Conservation (phyloP, 768 basidiomycete genomes). For the Mycena vulgaris region DNA sequence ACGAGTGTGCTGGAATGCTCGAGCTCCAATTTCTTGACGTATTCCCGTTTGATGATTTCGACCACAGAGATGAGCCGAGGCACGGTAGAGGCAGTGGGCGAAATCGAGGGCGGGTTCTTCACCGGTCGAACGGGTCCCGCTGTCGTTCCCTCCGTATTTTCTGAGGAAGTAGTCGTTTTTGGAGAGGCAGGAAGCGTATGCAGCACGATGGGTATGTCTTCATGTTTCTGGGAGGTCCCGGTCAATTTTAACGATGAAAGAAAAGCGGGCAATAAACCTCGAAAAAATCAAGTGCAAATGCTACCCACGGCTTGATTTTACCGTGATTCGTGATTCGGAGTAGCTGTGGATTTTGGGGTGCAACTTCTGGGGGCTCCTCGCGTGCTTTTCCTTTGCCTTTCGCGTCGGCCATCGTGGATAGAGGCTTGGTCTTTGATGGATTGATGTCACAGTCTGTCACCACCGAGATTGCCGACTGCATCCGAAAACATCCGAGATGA, state of each 20-base stretch:
- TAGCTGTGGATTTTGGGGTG: constrained; percentile 40
- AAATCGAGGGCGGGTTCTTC: constrained; percentile 40
- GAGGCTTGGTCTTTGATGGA: neutral
- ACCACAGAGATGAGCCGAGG: constrained; percentile 83
- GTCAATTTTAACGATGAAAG: neutral
- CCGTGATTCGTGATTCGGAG: constrained; percentile 72
- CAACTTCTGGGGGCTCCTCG: constrained; percentile 12
- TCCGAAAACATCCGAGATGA: too few relatives aligned
- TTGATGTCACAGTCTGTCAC: too few relatives aligned
- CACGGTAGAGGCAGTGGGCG: constrained; percentile 57
- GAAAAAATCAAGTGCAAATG: constrained; percentile 68
- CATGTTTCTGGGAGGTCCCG: constrained; percentile 57
- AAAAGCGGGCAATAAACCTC: constrained; percentile 55
- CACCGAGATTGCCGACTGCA: too few relatives aligned
- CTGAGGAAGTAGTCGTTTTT: constrained; percentile 21
- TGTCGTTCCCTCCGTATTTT: constrained; percentile 12
- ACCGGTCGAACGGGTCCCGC: constrained; percentile 15
- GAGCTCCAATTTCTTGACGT: constrained; percentile 66
- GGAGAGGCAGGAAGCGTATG: constrained; percentile 69
- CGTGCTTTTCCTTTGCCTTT: constrained; percentile 39
- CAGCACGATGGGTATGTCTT: constrained; percentile 64
- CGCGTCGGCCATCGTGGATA: constrained; percentile 31
- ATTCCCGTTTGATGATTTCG: constrained; percentile 91
- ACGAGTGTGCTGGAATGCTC: constrained; percentile 56
- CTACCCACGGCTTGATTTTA: constrained; percentile 68